phyloP scores from a whole-genome alignment of 1,139 yeast genomes.

The Diutina rugosa region DNA sequence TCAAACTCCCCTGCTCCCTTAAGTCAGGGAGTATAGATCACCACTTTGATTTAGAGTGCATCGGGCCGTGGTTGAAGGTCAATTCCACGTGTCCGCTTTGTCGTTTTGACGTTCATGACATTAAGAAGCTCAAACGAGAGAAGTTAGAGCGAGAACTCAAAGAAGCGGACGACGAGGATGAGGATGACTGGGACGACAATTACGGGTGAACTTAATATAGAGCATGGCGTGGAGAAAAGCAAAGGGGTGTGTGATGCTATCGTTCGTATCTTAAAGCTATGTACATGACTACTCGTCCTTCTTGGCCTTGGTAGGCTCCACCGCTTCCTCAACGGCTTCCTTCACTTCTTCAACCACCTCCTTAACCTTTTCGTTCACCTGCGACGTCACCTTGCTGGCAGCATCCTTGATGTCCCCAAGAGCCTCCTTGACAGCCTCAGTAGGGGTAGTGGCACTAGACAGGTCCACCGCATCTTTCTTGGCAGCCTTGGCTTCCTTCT shows the following conservation, averaged over 20 bases:
- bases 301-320: neutral
- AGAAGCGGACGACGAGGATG: conserved; percentile 40
- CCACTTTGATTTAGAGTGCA: conserved; percentile 78
- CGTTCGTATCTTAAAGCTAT: neutral
- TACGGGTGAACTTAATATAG: conserved; percentile 34
- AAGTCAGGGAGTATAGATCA: conserved; percentile 30
- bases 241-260: neutral
- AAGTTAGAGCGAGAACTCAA: conserved; percentile 25
- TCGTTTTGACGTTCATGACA: conserved; percentile 50
- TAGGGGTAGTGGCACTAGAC: neutral
- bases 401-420: neutral
- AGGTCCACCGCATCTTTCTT: neutral
- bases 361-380: neutral
- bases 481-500: neutral
- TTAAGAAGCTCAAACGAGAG: conserved; percentile 27
- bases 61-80: conserved; percentile 76
- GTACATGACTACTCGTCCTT: neutral
- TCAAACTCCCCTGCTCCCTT: conserved; percentile 59
- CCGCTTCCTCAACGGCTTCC: neutral
- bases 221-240: too few relatives aligned
- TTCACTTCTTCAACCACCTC: neutral
- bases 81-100: conserved; percentile 85
- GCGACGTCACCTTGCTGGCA: neutral
- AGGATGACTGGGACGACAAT: conserved; percentile 54
- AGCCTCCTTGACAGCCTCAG: neutral